These are phyloP conservation scores for Salix koriyanagi DNA, from an alignment of 345 rosid genomes.

Conservation along the genomic window DNA sequence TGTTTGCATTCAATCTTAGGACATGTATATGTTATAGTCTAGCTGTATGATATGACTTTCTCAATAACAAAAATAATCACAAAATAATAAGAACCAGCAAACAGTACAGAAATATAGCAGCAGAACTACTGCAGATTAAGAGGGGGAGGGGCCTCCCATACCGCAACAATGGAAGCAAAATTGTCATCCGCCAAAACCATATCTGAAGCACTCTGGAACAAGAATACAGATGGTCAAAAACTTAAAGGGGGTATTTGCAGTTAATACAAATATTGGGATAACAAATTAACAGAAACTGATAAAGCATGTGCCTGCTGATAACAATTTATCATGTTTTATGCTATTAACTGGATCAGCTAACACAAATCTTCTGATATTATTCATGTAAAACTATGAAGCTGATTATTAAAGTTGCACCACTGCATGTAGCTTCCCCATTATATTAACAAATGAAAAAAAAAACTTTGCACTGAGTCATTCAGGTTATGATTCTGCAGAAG, in stretches of 20 bases:
- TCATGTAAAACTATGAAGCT: neutral
- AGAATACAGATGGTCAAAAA: slow-evolving; percentile 12
- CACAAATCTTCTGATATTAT: neutral
- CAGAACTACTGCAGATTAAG: neutral
- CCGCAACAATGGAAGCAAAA: slow-evolving; percentile 96
- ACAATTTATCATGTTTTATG: neutral
- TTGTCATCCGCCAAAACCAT: slow-evolving; percentile 99
- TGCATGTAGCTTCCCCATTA: neutral
- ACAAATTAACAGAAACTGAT: neutral
- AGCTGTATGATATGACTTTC: neutral
- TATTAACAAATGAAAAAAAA: neutral
- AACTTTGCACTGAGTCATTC: neutral
- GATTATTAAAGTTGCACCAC: neutral
- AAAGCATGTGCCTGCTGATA: neutral
- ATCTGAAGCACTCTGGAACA: slow-evolving; percentile 93
- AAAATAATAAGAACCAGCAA: neutral
- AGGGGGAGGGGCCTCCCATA: slow-evolving; percentile 31
- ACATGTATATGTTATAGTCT: neutral
- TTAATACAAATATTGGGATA: neutral
- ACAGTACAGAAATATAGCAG: neutral
- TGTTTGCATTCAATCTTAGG: neutral
- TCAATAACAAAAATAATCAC: neutral
- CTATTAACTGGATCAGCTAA: neutral
- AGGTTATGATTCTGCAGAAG: neutral
- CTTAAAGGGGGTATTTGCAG: neutral